These are phyloP conservation scores for Microthlaspi erraticum DNA, from an alignment of 345 rosid species.

Conservation along the genomic window DNA sequence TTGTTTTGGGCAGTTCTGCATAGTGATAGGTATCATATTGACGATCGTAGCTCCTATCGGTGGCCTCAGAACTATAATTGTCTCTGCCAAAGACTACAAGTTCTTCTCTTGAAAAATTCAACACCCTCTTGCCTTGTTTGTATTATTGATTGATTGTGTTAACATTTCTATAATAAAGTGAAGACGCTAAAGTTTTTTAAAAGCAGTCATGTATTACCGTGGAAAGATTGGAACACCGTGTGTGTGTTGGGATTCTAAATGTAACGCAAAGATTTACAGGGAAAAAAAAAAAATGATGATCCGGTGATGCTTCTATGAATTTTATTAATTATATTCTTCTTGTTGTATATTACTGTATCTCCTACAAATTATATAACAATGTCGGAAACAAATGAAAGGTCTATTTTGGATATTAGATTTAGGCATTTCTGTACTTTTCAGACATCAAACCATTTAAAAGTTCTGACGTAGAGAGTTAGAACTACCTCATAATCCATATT, in stretches of 20 bases:
- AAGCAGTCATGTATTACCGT: not conserved
- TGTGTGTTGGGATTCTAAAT: not conserved
- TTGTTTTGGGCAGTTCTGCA: constrained; percentile 58
- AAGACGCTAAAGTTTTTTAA: not conserved
- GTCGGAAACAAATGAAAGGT: not conserved
- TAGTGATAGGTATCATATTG: constrained; percentile 55
- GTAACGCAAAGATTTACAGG: not conserved
- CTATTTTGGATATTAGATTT: not conserved
- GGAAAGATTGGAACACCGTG: not conserved
- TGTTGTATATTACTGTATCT: constrained; percentile 7
- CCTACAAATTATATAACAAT: not conserved
- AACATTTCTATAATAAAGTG: not conserved
- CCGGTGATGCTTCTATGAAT: not conserved
- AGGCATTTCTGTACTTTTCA: not conserved
- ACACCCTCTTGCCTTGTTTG: not conserved
- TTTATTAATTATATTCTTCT: not conserved
- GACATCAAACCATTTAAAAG: not conserved
- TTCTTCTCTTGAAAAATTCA: constrained; percentile 56
- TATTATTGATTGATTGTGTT: not conserved
- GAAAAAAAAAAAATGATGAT: not conserved
- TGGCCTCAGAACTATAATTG: constrained; percentile 62
- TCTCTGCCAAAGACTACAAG: constrained; percentile 53
- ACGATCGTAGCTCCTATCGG: constrained; percentile 73
- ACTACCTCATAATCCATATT: not conserved
- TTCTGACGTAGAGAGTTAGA: not conserved